Conservation (phyloP, 2,329 filamentous ascomycete genomes). For the Calonectria fujianensis region DNA sequence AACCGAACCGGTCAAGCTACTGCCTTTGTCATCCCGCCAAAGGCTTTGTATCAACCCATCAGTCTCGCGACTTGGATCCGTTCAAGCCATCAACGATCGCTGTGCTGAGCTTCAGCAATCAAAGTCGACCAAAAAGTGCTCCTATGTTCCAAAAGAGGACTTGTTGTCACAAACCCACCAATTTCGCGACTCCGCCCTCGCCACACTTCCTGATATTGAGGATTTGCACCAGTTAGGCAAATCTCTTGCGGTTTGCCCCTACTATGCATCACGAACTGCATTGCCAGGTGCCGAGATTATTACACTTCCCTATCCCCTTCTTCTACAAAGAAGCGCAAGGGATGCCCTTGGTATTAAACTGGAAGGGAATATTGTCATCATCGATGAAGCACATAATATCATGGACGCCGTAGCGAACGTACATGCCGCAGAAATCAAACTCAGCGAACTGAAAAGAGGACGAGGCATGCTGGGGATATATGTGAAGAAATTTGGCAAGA, state of each 20-base stretch:
- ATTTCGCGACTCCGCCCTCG: conserved; percentile 90
- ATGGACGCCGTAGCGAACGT: conserved; percentile 96
- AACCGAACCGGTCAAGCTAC: conserved; percentile 78
- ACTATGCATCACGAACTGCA: conserved; percentile 93
- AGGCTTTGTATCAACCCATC: conserved; percentile 92
- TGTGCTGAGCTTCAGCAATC: conserved; percentile 93
- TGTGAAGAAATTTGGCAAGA: conserved; percentile 90
- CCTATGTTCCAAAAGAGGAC: conserved; percentile 86
- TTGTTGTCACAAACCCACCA: conserved; percentile 82
- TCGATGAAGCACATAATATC: conserved; percentile 98
- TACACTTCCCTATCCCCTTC: conserved; percentile 91
- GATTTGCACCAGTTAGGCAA: conserved; percentile 88
- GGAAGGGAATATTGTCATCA: conserved; percentile 92
- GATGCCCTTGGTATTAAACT: conserved; percentile 91
- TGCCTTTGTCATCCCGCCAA: conserved; percentile 90
- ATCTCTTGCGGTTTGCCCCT: conserved; percentile 89
- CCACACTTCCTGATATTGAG: conserved; percentile 93
- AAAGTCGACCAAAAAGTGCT: conserved; percentile 76
- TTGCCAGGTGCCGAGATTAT: conserved; percentile 92
- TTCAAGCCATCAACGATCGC: conserved; percentile 92
- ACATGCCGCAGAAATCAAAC: conserved; percentile 84
- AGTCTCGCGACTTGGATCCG: conserved; percentile 81
- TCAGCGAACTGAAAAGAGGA: conserved; percentile 83
- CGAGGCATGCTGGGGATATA: conserved; percentile 87
- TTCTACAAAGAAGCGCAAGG: conserved; percentile 89